Evolutionary conservation across 495 filamentous ascomycete genomes (phyloP).

Genomic region (Aspergillus avenaceus): DNA sequence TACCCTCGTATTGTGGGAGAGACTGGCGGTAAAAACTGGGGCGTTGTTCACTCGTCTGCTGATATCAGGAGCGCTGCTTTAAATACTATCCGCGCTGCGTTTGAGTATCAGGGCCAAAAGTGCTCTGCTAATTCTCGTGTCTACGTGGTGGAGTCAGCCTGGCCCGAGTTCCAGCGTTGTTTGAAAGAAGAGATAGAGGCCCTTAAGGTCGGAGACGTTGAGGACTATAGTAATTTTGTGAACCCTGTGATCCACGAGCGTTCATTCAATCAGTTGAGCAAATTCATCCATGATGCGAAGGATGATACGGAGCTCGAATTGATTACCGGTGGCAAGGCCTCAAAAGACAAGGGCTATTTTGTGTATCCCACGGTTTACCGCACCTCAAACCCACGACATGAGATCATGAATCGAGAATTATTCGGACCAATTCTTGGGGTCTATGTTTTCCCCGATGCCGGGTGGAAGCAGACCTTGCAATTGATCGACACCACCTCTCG

Average conservation of each 20-base stretch:
- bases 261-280: conserved; percentile 62
- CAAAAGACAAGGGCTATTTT: conserved; percentile 62
- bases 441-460: conserved; percentile 67
- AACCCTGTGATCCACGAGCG: conserved; percentile 72
- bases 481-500: conserved; percentile 55
- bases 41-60: conserved; percentile 69
- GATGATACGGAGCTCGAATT: conserved; percentile 57
- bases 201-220: conserved; percentile 48
- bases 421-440: conserved; percentile 69
- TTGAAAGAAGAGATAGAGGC: conserved; percentile 36
- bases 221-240: conserved; percentile 61
- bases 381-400: conserved; percentile 56
- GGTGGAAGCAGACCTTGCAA: conserved; percentile 49
- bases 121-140: conserved; percentile 75
- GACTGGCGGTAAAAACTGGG: conserved; percentile 89
- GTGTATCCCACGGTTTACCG: conserved; percentile 69
- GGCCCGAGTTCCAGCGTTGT: conserved; percentile 54
- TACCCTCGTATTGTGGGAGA: conserved; percentile 82
- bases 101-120: conserved; percentile 87
- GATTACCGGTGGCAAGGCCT: conserved; percentile 64
- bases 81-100: conserved; percentile 77
- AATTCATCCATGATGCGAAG: conserved; percentile 61
- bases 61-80: conserved; percentile 69
- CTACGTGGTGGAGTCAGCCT: conserved; percentile 66
- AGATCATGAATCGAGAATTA: conserved; percentile 64